Conservation (phyloP, 805 yeast genomes). For the Kodamaea neixiangensis region DNA sequence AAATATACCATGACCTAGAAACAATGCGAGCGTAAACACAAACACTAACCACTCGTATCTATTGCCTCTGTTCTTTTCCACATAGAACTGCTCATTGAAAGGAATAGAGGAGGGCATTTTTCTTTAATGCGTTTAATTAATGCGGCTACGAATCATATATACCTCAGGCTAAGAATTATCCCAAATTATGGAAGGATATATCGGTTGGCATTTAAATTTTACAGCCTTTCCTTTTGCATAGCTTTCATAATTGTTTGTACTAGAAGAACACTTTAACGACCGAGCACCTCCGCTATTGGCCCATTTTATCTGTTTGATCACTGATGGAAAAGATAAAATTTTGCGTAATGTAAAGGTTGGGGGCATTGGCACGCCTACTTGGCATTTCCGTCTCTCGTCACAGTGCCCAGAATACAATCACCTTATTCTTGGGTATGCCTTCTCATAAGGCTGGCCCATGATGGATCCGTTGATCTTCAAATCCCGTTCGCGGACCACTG, state of each 20-base stretch:
- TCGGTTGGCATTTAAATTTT: background rate
- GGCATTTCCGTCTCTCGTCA: background rate
- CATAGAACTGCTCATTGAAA: constrained; percentile 37
- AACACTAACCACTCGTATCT: constrained; percentile 39
- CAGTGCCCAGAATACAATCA: background rate
- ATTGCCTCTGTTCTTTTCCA: constrained; percentile 38
- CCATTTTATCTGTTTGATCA: background rate
- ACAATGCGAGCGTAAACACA: constrained; percentile 23
- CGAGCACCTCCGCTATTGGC: constrained; percentile 4
- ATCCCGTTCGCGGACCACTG: background rate
- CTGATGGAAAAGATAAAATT: constrained; percentile 5
- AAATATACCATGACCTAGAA: constrained; percentile 41
- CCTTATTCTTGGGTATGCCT: background rate
- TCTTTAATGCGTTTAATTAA: background rate
- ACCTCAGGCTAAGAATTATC: background rate
- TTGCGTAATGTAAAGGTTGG: background rate
- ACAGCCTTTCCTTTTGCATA: background rate
- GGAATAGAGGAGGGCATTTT: constrained; percentile 25
- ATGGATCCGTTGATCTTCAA: background rate
- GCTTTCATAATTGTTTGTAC: no score
- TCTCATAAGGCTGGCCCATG: background rate
- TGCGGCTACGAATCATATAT: background rate
- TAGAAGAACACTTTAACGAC: background rate
- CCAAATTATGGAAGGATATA: background rate
- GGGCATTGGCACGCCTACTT: background rate